Percentiles rank a stretch among this genome's conserved stretches.
phyloP scores from a whole-genome alignment of 2,329 filamentous ascomycete genomes.

The Verticillium dahliae region DNA sequence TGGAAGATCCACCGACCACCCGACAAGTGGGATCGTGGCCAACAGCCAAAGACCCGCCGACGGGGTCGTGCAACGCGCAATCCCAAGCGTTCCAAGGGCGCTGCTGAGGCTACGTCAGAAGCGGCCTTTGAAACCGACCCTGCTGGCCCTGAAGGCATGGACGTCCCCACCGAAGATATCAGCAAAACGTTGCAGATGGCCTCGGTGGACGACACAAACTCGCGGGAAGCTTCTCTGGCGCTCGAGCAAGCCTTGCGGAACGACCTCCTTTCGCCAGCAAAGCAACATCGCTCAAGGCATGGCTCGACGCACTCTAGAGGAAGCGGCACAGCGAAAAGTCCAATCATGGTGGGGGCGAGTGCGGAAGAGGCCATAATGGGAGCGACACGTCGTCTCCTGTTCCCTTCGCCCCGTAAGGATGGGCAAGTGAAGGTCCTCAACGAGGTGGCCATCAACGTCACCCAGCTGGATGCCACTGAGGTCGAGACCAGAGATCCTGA shows the following conservation, averaged over 20 bases:
- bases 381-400: slow-evolving; percentile 62
- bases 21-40: slow-evolving; percentile 72
- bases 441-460: slow-evolving; percentile 47
- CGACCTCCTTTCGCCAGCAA: slow-evolving; percentile 4
- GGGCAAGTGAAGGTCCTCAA: slow-evolving; percentile 55
- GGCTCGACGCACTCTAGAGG: slow-evolving; percentile 48
- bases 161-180: neutral
- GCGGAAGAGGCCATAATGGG: slow-evolving; percentile 40
- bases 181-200: neutral
- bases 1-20: slow-evolving; percentile 77
- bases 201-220: neutral
- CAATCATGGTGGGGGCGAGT: slow-evolving; percentile 45
- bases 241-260: neutral
- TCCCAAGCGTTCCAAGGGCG: slow-evolving; percentile 38
- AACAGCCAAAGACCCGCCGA: slow-evolving; percentile 31
- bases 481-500: slow-evolving; percentile 31
- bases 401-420: slow-evolving; percentile 68
- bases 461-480: slow-evolving; percentile 33
- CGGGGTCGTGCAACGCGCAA: slow-evolving; percentile 13
- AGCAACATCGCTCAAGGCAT: slow-evolving; percentile 20
- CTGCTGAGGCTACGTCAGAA: slow-evolving; percentile 29
- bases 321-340: slow-evolving; percentile 49
- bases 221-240: neutral
- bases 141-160: slow-evolving; percentile 27
- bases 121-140: slow-evolving; percentile 42